Base-by-base conservation (phyloP, 1,139 yeast genomes). In the Starmera stellimalicola region DNA sequence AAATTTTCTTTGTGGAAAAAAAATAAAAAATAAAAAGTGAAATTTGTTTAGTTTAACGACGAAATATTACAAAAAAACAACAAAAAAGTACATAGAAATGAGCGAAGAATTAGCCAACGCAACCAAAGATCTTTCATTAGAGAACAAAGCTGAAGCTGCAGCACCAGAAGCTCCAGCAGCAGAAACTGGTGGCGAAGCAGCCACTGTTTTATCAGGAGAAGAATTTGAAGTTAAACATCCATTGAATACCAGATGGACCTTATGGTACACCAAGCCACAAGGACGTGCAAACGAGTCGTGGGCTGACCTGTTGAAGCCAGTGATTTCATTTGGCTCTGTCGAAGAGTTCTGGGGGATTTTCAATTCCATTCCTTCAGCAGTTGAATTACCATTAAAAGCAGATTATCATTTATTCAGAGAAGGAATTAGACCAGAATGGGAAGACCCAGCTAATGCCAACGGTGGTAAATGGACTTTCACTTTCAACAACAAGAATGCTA, bases 331-430 rank as follows among this genome's bases (percentile, higher is more conserved):
- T 50, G 72, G 79, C 34, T 78, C 95, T 19, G 97, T 91, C 32
- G 99, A 91, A 65, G 97, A 91, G 62, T 91, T 91, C 66, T 91
- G 99, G 99, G 99, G 98, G 18, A 82, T 88, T 46, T 84, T 77
- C 68, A 91, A 91, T 63, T 82, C 94, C 35, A 80, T 91, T 50
- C 97, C 98, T 44, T 78, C 77, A 51, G 95, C 95, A 36, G 75
- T 78, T 47, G 95, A 87, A 57, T 72, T 91, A 55, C 97, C 97
- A 44, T 60, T 80, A 51, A 84, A 81, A 62, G 83, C 96, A 11
- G 98, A 93, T 61, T 91, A 91, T 65, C 95, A 93, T 58, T 75
- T 91, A 55, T 91, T 93, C 70, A 83, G 91, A 64, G 83, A 82
- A 56, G 95, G 91, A 37, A 77, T 93, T 51, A 82, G 87, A 60